phyloP scores from a whole-genome alignment of 805 yeast species.

The Nakazawaea wyomingensis region DNA sequence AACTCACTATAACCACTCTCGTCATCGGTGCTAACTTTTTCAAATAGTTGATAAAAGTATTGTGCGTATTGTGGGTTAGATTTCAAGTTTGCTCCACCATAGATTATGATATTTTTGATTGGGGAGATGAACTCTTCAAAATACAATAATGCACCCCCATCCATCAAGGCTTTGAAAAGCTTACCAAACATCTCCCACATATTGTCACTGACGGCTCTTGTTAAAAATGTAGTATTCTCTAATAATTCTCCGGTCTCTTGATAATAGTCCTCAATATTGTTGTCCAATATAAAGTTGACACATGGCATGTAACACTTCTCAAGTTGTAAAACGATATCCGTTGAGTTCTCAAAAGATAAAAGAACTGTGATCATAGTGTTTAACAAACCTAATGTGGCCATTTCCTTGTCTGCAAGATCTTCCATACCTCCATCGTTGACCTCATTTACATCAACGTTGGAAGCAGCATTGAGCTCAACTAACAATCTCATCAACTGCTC shows the following conservation, averaged over 20 bases:
- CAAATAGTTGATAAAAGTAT: slow-evolving; percentile 48
- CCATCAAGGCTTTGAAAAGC: slow-evolving; percentile 30
- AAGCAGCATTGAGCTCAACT: slow-evolving; percentile 62
- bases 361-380: slow-evolving; percentile 87
- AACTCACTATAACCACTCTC: slow-evolving; percentile 56
- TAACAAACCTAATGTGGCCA: slow-evolving; percentile 82
- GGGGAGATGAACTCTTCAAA: slow-evolving; percentile 74
- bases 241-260: slow-evolving; percentile 79
- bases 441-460: slow-evolving; percentile 49
- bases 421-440: slow-evolving; percentile 32
- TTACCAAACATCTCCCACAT: slow-evolving; percentile 71
- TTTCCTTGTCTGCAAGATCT: slow-evolving; percentile 60
- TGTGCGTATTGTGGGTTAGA: slow-evolving; percentile 40
- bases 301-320: slow-evolving; percentile 76
- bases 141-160: slow-evolving; percentile 55
- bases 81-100: slow-evolving; percentile 44
- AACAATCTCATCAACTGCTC: slow-evolving; percentile 74
- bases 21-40: slow-evolving; percentile 36
- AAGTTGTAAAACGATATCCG: slow-evolving; percentile 57
- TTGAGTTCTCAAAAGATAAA: slow-evolving; percentile 78
- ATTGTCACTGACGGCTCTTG: slow-evolving; percentile 55
- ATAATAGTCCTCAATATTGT: slow-evolving; percentile 71
- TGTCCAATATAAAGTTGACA: slow-evolving; percentile 57
- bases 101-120: slow-evolving; percentile 67
- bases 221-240: slow-evolving; percentile 64